Conservation (phyloP, 1,139 yeast genomes). For the Geotrichum restrictum region DNA sequence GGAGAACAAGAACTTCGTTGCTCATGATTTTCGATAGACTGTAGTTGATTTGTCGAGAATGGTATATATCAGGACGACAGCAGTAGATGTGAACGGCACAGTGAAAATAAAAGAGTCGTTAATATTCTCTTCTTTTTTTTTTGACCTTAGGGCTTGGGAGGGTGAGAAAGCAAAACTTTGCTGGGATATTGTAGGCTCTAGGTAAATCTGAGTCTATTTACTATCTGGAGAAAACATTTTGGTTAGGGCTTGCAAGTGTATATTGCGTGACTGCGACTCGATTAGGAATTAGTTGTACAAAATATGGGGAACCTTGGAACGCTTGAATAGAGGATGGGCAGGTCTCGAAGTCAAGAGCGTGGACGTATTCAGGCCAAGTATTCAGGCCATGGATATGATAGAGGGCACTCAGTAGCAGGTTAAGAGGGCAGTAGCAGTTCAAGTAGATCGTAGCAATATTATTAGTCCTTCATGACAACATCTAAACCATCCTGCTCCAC, state of each 20-base stretch:
- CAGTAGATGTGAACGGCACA: neutral
- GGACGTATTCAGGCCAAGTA: no score
- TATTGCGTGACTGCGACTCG: neutral
- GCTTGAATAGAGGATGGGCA: no score
- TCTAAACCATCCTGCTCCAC: slow-evolving; percentile 1
- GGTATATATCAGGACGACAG: slow-evolving; percentile 5
- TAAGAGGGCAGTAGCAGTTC: no score
- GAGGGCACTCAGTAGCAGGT: no score
- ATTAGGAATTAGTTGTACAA: neutral
- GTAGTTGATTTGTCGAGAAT: neutral
- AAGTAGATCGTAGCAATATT: slow-evolving; percentile 9
- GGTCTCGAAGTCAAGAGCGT: no score
- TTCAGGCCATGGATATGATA: no score
- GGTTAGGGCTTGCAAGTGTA: neutral
- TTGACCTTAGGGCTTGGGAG: neutral
- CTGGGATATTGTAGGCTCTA: neutral
- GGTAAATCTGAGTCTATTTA: neutral
- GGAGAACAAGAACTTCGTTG: slow-evolving; percentile 92
- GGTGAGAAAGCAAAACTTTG: neutral
- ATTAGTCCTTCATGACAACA: slow-evolving; percentile 9
- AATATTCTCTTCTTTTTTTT: neutral
- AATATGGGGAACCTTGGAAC: no score
- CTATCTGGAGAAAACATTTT: neutral
- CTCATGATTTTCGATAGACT: slow-evolving; percentile 28
- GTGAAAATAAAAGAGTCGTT: neutral